Evolutionary conservation across 148 eudicot species (phyloP).

Genomic region (Vaccinium corymbosum): DNA sequence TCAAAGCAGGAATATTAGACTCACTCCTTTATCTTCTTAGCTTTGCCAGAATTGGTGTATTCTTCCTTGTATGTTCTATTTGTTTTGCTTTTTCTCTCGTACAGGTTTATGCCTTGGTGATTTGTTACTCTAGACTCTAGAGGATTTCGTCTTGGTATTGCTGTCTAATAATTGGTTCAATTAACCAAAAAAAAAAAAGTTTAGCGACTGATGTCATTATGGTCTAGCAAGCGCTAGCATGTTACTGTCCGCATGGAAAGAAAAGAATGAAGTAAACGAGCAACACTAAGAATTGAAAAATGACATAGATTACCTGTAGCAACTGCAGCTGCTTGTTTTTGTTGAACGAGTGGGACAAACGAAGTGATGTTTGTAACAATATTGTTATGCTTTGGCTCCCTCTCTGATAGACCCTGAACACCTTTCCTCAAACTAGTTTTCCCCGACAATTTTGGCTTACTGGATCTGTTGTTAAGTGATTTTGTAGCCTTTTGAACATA

Average conservation of each 20-base stretch:
- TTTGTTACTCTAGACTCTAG: no score
- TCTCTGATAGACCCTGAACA: slow-evolving; percentile 43
- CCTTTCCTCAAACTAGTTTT: slow-evolving; percentile 55
- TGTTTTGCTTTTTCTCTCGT: no score
- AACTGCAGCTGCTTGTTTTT: slow-evolving; percentile 68
- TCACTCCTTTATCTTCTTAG: no score
- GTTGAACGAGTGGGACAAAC: slow-evolving; percentile 74
- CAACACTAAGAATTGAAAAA: background rate
- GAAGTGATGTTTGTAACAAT: slow-evolving; percentile 80
- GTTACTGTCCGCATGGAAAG: background rate
- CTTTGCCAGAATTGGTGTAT: no score
- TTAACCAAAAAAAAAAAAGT: background rate
- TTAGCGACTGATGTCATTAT: background rate
- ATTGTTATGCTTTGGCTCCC: slow-evolving; percentile 51
- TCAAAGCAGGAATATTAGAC: no score
- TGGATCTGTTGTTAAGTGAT: slow-evolving; percentile 39
- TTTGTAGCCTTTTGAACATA: slow-evolving; percentile 40
- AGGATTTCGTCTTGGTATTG: no score
- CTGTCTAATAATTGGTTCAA: no score
- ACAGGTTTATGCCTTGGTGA: no score
- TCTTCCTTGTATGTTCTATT: no score
- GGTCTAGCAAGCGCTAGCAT: background rate
- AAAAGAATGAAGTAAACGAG: background rate
- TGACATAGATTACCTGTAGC: slow-evolving; percentile 50
- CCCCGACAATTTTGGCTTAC: slow-evolving; percentile 46